Conservation (phyloP, 2,329 filamentous ascomycete species). For the Ceratocystiopsis minuta region DNA sequence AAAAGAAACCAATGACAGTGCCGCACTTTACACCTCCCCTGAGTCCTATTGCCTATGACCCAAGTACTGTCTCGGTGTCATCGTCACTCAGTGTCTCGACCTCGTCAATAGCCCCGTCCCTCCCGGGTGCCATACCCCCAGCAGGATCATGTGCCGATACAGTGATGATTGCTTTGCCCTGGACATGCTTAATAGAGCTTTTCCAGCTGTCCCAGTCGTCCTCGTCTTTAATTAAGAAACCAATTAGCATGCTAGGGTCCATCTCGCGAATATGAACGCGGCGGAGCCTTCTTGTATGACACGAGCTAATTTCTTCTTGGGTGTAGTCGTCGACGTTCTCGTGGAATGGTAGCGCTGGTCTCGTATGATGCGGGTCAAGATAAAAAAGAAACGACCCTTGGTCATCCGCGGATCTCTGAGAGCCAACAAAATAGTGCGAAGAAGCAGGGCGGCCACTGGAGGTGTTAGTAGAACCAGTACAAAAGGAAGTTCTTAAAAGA, state of each 20-base stretch:
- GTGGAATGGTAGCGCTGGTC: slow-evolving; percentile 52
- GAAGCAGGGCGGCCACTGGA: slow-evolving; percentile 74
- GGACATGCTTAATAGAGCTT: slow-evolving; percentile 51
- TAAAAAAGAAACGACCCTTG: slow-evolving; percentile 71
- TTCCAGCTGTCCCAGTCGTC: slow-evolving; percentile 77
- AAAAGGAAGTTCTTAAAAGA: no score
- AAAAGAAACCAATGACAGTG: background rate
- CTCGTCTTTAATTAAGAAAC: slow-evolving; percentile 69
- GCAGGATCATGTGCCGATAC: slow-evolving; percentile 55
- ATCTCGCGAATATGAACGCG: slow-evolving; percentile 76
- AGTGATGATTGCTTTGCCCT: slow-evolving; percentile 73
- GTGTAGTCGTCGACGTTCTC: slow-evolving; percentile 40
- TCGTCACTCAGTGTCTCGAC: slow-evolving; percentile 77
- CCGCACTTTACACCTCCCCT: background rate
- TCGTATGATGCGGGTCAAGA: slow-evolving; percentile 79
- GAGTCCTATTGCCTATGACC: no score
- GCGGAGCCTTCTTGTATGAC: slow-evolving; percentile 72
- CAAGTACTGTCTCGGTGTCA: slow-evolving; percentile 23
- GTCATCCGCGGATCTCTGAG: slow-evolving; percentile 18
- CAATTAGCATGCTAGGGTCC: slow-evolving; percentile 96
- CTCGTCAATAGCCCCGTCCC: slow-evolving; percentile 66
- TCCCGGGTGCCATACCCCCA: slow-evolving; percentile 34
- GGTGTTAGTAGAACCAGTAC: no score
- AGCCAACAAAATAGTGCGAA: slow-evolving; percentile 47
- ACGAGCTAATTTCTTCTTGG: slow-evolving; percentile 58